phyloP scores from a whole-genome alignment of 2,329 filamentous ascomycete species.

The Pyricularia pennisetigena region DNA sequence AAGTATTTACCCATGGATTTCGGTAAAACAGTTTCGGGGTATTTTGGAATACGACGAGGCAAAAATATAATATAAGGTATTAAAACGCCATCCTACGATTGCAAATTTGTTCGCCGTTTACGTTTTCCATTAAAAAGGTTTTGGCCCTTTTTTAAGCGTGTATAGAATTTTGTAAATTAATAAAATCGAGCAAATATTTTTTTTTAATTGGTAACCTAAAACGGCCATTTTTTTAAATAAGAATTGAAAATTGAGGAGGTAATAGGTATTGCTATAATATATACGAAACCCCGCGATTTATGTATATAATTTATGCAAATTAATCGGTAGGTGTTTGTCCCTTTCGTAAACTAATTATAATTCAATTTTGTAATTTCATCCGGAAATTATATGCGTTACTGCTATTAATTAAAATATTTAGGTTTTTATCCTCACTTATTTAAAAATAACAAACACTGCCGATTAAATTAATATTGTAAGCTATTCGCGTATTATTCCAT shows the following conservation, averaged over 20 bases:
- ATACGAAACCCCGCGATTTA: background rate
- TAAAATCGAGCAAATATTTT: background rate
- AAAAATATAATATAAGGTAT: background rate
- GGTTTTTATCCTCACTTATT: background rate
- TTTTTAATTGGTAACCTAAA: background rate
- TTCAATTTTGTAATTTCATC: background rate
- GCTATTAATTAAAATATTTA: background rate
- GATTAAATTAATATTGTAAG: background rate
- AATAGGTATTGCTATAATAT: background rate
- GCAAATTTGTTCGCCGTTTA: background rate
- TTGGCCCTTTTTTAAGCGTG: background rate
- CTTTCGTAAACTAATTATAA: background rate
- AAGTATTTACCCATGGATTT: background rate
- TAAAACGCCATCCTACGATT: background rate
- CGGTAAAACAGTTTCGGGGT: background rate
- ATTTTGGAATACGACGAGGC: background rate
- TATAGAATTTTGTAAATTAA: background rate
- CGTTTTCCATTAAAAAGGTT: background rate
- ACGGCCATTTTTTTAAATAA: background rate
- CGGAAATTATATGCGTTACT: background rate
- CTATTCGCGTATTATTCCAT: background rate
- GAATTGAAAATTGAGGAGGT: background rate
- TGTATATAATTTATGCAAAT: background rate
- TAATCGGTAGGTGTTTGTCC: background rate
- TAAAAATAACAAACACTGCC: background rate